A percentile compares a stretch with the other conserved stretches of the same genome.
These are phyloP conservation scores for Verticillium nubilum DNA, from an alignment of 2,329 filamentous ascomycete genomes.

Conservation along the genomic window DNA sequence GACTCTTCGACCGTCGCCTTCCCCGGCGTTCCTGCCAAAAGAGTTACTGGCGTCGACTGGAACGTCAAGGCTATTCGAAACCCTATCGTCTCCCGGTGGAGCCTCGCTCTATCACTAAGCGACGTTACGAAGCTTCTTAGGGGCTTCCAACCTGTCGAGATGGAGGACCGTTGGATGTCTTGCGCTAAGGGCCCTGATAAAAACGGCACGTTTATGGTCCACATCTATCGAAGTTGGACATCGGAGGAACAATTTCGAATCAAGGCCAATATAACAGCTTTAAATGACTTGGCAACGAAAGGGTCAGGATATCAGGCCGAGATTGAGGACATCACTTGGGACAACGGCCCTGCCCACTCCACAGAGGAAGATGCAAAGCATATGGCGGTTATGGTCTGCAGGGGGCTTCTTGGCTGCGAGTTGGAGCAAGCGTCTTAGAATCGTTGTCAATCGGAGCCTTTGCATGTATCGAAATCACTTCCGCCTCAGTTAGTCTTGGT, in stretches of 20 bases:
- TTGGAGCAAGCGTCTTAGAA: too few species aligned
- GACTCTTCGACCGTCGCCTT: background rate
- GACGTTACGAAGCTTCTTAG: conserved; percentile 1
- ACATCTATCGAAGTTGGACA: conserved; percentile 5
- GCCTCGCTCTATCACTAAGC: background rate
- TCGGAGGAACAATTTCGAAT: conserved; percentile 2
- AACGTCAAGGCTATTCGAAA: background rate
- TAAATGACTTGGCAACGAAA: too few species aligned
- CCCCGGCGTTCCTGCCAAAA: background rate
- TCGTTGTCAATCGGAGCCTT: too few species aligned
- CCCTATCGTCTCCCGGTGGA: background rate
- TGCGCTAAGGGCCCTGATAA: conserved; percentile 2
- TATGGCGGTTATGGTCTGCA: too few species aligned
- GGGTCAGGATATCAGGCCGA: too few species aligned
- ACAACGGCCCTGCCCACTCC: too few species aligned
- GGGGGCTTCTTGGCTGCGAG: too few species aligned
- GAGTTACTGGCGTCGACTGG: background rate
- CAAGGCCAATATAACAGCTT: background rate
- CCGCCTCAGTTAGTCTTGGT: too few species aligned
- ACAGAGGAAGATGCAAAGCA: too few species aligned
- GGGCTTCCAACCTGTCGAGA: conserved; percentile 2
- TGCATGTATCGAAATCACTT: too few species aligned
- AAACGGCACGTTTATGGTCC: background rate
- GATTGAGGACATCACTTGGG: too few species aligned
- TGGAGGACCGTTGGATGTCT: conserved; percentile 8